Conservation (phyloP, 2,329 filamentous ascomycete genomes). For the Cordyceps militaris region DNA sequence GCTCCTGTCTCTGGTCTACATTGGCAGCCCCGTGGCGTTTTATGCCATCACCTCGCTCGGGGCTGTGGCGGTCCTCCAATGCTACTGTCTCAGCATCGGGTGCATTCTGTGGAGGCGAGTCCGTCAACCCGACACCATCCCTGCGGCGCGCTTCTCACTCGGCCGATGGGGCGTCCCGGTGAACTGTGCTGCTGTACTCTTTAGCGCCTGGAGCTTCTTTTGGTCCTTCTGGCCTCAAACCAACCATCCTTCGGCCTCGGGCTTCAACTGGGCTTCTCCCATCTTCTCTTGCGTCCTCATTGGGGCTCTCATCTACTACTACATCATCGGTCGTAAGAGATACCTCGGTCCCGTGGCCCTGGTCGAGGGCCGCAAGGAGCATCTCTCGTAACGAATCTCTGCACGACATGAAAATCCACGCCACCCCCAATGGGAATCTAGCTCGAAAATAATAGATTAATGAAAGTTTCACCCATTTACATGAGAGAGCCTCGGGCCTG, state of each 20-base stretch:
- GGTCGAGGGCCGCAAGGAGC: constrained; percentile 13
- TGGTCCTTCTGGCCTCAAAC: constrained; percentile 16
- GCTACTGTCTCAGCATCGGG: constrained; percentile 15
- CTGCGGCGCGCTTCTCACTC: constrained; percentile 12
- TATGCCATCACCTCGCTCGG: constrained; percentile 16
- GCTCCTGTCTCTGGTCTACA: constrained; percentile 13
- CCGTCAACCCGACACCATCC: constrained; percentile 13
- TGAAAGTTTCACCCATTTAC: no score
- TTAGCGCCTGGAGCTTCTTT: constrained; percentile 15
- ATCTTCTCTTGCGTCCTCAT: constrained; percentile 12
- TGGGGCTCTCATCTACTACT: constrained; percentile 11
- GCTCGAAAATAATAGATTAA: no score
- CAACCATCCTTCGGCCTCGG: constrained; percentile 6
- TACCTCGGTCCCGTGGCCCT: constrained; percentile 13
- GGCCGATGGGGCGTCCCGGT: constrained; percentile 14
- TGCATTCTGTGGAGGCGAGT: constrained; percentile 15
- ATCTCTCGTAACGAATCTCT: background rate
- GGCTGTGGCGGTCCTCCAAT: constrained; percentile 14
- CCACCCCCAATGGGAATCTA: no score
- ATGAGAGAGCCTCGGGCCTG: no score
- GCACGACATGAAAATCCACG: no score
- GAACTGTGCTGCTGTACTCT: constrained; percentile 11
- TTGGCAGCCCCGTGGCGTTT: constrained; percentile 16
- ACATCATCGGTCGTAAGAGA: constrained; percentile 2
- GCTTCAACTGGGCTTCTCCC: constrained; percentile 15